Base-by-base conservation (phyloP, 1,139 yeast species). In the Arxiozyma telluris region DNA sequence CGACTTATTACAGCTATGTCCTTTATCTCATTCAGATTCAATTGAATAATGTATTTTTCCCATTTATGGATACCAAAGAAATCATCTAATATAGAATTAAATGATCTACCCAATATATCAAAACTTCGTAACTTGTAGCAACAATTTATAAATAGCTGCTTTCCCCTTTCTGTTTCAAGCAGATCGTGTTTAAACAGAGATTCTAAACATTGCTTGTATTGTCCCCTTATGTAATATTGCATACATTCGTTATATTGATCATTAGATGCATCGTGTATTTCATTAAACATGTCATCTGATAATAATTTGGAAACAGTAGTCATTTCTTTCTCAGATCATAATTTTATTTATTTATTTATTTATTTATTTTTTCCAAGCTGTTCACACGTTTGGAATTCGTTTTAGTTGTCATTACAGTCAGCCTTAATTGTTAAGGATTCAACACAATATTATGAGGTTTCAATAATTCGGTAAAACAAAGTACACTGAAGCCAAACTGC, bases 161-260 rank as follows among this genome's bases (percentile, higher is more conserved):
- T 11, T 23, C 41, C 52, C 58, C 30, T 18, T 23, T 41, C 12
- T 52, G 54, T 18, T 49, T 45, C 27, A 64, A 55, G n/a, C 20
- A 61, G 47, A 0, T 55, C 60, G 44, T 50, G 53, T 3, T 54
- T 47, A 22, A 54, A 50, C 63, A 66, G 58, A 39, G 51, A 54
- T 47, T 62, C 61, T 21, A 66, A 47, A 43, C 65, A 58, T 11
- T 51, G 53, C 41, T 57, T 56, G 18, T 53, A 21, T 18, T 63
- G 55, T 15, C 67, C 66, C 47, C 58, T 54, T 2, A 64, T 53
- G 50, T 55, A 64, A 25, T 56, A 53, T n/a, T 56, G 55, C 8
- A 61, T 18, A 51, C 68, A 64, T 18, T 56, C 55, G 21, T 56
- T 54, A 42, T 59, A 63, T 8, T 48, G 45, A 42, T 30, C 52